These are phyloP conservation scores for Arabis alpina DNA, from an alignment of 345 rosid species.

Conservation along the genomic window DNA sequence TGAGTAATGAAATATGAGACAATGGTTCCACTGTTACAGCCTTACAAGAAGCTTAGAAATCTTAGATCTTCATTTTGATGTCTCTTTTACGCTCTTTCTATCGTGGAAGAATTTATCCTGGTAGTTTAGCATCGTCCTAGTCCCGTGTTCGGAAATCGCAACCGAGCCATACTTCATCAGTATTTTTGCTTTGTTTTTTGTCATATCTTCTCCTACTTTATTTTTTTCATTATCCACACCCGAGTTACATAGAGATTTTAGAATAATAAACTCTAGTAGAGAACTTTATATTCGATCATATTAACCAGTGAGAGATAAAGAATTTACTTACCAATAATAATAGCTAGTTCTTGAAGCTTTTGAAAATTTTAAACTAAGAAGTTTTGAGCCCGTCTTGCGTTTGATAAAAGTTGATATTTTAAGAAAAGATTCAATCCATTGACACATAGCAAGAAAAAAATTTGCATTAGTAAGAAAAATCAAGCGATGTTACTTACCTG, in stretches of 20 bases:
- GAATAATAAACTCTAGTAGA: neutral
- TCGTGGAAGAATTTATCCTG: constrained; percentile 81
- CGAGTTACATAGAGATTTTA: constrained; percentile 10
- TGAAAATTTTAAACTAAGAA: constrained; percentile 49
- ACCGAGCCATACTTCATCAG: constrained; percentile 79
- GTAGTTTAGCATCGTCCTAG: constrained; percentile 88
- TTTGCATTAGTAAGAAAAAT: neutral
- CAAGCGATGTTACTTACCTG: constrained; percentile 50
- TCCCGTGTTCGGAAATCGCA: constrained; percentile 58
- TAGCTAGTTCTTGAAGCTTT: constrained; percentile 70
- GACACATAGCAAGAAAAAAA: neutral
- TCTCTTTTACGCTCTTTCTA: constrained; percentile 65
- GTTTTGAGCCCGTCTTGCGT: constrained; percentile 58
- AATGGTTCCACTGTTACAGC: constrained; percentile 69
- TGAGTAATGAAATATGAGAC: constrained; percentile 43
- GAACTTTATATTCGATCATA: neutral
- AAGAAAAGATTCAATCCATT: constrained; percentile 1
- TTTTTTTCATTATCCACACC: neutral
- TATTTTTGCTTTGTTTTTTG: constrained; percentile 74
- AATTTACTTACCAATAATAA: constrained; percentile 56
- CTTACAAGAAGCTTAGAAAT: constrained; percentile 75
- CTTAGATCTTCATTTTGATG: constrained; percentile 81
- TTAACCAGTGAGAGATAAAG: neutral
- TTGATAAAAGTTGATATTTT: constrained; percentile 59
- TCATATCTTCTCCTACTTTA: constrained; percentile 87